Evolutionary conservation across 139 green algal species (phyloP).

Genomic region (Spirogloea muscicola): DNA sequence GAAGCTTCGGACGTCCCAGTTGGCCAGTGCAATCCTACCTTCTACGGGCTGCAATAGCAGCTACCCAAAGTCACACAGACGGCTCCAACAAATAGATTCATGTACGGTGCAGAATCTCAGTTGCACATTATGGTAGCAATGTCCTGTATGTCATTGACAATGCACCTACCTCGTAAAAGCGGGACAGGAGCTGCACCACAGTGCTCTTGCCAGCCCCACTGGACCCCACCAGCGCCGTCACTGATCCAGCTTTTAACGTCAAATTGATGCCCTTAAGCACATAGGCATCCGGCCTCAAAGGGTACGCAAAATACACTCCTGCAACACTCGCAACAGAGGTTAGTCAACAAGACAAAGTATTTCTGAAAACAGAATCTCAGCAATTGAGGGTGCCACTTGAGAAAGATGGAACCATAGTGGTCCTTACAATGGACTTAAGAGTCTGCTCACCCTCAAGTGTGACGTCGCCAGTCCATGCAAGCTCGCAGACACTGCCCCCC

Average conservation of each 20-base stretch:
- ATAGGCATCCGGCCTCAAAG: background rate
- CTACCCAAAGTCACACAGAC: no score
- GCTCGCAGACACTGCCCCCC: constrained; percentile 30
- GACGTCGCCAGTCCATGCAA: constrained; percentile 31
- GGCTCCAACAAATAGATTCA: no score
- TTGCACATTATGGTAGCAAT: no score
- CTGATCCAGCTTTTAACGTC: constrained; percentile 60
- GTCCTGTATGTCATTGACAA: no score
- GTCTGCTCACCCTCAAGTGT: constrained; percentile 19
- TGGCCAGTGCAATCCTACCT: constrained; percentile 9
- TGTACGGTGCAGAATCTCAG: no score
- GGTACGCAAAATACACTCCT: constrained; percentile 31
- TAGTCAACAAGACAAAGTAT: no score
- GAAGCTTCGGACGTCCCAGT: constrained; percentile 5
- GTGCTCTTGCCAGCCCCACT: constrained; percentile 87
- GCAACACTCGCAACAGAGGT: no score
- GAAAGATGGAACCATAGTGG: no score
- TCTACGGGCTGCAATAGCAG: no score
- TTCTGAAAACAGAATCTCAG: no score
- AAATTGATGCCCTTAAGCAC: constrained; percentile 24
- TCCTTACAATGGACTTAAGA: no score
- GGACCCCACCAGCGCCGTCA: constrained; percentile 84
- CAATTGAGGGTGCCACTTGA: no score
- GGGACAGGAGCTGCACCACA: constrained; percentile 76
- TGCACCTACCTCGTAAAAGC: constrained; percentile 91